These are phyloP conservation scores for Botryosphaeria dothidea DNA, from an alignment of 2,329 filamentous ascomycete genomes.

Conservation along the genomic window DNA sequence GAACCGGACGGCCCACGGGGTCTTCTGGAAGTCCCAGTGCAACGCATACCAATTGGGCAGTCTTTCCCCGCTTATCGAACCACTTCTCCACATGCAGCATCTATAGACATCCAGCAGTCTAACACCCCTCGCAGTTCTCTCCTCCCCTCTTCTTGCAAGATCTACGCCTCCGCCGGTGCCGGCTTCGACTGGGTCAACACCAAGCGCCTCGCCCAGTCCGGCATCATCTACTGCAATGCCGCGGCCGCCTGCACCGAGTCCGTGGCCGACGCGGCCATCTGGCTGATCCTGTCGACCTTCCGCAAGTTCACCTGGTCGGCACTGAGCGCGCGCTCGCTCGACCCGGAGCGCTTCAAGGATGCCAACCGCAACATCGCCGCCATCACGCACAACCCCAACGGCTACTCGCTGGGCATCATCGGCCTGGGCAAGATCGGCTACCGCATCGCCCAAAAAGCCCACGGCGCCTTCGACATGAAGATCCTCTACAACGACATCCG, in stretches of 20 bases:
- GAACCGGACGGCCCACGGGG: neutral
- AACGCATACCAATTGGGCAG: neutral
- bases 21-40: neutral
- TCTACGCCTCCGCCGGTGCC: constrained; percentile 62
- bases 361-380: constrained; percentile 22
- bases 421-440: constrained; percentile 40
- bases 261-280: constrained; percentile 65
- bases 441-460: constrained; percentile 30
- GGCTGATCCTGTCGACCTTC: constrained; percentile 65
- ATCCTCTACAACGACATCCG: constrained; percentile 33
- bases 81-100: neutral
- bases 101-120: neutral
- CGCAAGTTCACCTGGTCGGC: constrained; percentile 24
- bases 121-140: constrained; percentile 32
- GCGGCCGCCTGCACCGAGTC: constrained; percentile 62
- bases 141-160: constrained; percentile 54
- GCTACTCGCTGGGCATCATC: constrained; percentile 34
- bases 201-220: constrained; percentile 57
- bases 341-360: constrained; percentile 20
- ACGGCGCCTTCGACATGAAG: constrained; percentile 34
- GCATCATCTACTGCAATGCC: constrained; percentile 39
- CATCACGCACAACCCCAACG: constrained; percentile 27
- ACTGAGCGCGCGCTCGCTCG: constrained; percentile 22
- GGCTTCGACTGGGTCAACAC: constrained; percentile 65
- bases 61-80: neutral